phyloP scores from a whole-genome alignment of 1,284 basidiomycete genomes.

The Ganoderma boninense region DNA sequence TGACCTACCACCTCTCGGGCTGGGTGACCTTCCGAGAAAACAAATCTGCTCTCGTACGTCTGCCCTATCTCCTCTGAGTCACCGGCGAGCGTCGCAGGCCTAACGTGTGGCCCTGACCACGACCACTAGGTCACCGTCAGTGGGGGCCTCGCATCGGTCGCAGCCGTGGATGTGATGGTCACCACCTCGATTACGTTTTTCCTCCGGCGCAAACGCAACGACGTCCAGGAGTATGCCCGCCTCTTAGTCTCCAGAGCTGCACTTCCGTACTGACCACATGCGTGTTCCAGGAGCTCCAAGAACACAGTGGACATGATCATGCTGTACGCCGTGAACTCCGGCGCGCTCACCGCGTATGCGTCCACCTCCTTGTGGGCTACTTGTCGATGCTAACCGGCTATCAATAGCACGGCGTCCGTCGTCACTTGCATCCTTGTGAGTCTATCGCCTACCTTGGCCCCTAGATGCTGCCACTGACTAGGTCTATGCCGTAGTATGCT shows the following conservation, averaged over 20 bases:
- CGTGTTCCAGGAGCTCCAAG: slow-evolving; percentile 15
- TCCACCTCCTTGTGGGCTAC: too few relatives aligned
- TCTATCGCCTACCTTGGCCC: not conserved
- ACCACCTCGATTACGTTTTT: slow-evolving; percentile 27
- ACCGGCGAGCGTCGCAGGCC: not conserved
- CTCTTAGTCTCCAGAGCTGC: not conserved
- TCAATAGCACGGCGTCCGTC: slow-evolving; percentile 18
- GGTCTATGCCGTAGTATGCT: slow-evolving; percentile 18
- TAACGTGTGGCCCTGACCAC: not conserved
- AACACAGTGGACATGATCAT: slow-evolving; percentile 25
- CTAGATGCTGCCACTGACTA: not conserved
- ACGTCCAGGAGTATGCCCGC: slow-evolving; percentile 16
- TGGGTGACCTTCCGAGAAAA: slow-evolving; percentile 23
- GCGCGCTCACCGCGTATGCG: slow-evolving; percentile 27
- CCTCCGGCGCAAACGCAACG: slow-evolving; percentile 20
- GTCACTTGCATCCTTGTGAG: slow-evolving; percentile 23
- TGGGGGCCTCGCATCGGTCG: slow-evolving; percentile 26
- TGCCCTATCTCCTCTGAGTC: not conserved
- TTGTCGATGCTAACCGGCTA: not conserved
- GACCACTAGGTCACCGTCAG: slow-evolving; percentile 22
- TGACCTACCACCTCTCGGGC: slow-evolving; percentile 20
- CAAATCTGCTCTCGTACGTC: slow-evolving; percentile 15
- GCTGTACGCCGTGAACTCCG: slow-evolving; percentile 29
- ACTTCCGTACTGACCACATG: not conserved
- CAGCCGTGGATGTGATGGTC: slow-evolving; percentile 27